phyloP scores from a whole-genome alignment of 768 basidiomycete genomes.

The Fistulinella prunicolor region DNA sequence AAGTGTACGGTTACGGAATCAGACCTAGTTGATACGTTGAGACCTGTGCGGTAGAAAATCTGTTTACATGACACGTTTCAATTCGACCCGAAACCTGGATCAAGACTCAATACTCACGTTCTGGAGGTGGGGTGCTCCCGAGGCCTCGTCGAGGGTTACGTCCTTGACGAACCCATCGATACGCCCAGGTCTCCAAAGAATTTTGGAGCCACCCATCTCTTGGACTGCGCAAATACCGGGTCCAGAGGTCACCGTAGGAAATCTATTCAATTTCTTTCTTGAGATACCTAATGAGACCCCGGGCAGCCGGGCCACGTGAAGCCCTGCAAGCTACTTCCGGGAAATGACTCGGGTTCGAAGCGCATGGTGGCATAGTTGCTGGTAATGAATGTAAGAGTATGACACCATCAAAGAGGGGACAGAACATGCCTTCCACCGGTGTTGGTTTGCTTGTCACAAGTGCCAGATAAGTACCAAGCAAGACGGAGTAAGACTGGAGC shows the following conservation, averaged over 20 bases:
- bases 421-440: constrained; percentile 72
- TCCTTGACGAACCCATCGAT: constrained; percentile 79
- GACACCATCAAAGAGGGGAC: background rate
- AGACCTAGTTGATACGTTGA: too few relatives aligned
- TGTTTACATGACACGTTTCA: constrained; percentile 9
- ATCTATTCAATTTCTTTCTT: constrained; percentile 92
- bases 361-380: constrained; percentile 99
- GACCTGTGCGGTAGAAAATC: constrained; percentile 80
- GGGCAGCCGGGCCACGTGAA: constrained; percentile 79
- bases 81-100: background rate
- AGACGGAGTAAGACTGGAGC: constrained; percentile 86
- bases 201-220: constrained; percentile 90
- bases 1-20: too few relatives aligned
- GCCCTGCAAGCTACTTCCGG: constrained; percentile 84
- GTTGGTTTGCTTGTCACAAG: constrained; percentile 76
- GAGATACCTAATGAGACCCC: constrained; percentile 78
- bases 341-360: constrained; percentile 83
- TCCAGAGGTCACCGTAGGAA: constrained; percentile 95
- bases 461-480: constrained; percentile 94
- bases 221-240: constrained; percentile 88
- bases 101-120: constrained; percentile 52
- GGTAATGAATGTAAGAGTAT: constrained; percentile 4
- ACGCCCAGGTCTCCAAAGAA: constrained; percentile 92
- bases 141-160: constrained; percentile 77
- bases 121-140: constrained; percentile 83